Evolutionary conservation across 306 rosid genomes (phyloP).

Genomic region (Sesbania bispinosa): DNA sequence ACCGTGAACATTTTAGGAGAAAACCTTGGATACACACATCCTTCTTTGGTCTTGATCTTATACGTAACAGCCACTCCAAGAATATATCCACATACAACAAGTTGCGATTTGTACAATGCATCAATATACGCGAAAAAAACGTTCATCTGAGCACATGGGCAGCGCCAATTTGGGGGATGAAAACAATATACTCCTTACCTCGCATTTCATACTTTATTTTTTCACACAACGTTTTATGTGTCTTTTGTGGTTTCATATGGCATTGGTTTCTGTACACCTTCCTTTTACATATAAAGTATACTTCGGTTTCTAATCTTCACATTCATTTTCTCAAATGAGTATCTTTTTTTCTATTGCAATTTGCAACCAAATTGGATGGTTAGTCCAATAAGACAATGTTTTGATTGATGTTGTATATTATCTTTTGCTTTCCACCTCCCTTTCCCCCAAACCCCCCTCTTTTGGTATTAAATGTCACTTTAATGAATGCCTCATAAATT

Average conservation of each 20-base stretch:
- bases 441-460: neutral
- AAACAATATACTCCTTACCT: conserved; percentile 10
- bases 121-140: conserved; percentile 16
- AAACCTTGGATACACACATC: neutral
- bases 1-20: too few species aligned
- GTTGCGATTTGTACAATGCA: conserved; percentile 6
- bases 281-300: conserved; percentile 7
- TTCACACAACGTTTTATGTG: conserved; percentile 15
- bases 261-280: conserved; percentile 26
- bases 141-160: conserved; percentile 29
- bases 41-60: neutral
- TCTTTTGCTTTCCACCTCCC: neutral
- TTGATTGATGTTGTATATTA: conserved; percentile 1
- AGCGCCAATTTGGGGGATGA: conserved; percentile 8
- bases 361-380: conserved; percentile 23
- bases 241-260: conserved; percentile 15
- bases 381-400: conserved; percentile 33
- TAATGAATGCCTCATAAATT: too few species aligned
- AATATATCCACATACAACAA: conserved; percentile 26
- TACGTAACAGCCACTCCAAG: conserved; percentile 29
- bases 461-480: too few species aligned
- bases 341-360: conserved; percentile 15
- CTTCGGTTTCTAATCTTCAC: conserved; percentile 28
- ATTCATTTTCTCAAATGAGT: conserved; percentile 17
- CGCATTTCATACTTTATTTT: neutral